Evolutionary conservation across 1,284 basidiomycete genomes (phyloP).

Genomic region (Hemileia vastatrix): DNA sequence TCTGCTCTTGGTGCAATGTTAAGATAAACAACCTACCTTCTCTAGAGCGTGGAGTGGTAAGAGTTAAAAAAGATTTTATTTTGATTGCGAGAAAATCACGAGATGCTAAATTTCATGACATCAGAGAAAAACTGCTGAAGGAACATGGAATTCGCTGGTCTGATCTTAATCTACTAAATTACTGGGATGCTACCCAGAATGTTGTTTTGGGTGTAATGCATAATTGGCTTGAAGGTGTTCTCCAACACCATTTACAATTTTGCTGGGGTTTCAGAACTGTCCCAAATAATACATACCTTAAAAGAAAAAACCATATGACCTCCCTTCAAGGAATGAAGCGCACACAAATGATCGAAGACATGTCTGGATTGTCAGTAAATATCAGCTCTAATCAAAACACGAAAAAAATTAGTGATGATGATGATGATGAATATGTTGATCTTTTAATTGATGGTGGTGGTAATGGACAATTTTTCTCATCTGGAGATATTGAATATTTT

Average conservation of each 20-base stretch:
- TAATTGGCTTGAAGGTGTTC: slow-evolving; percentile 10
- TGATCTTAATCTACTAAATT: slow-evolving; percentile 1
- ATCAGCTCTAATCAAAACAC: not conserved
- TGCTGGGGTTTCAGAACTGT: slow-evolving; percentile 4
- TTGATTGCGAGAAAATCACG: not conserved
- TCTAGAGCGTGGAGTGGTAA: not conserved
- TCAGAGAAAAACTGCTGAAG: not conserved
- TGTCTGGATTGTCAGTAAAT: no score
- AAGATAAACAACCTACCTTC: not conserved
- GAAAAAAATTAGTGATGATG: no score
- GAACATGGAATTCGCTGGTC: slow-evolving; percentile 8
- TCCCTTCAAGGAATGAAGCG: not conserved
- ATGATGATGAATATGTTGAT: not conserved
- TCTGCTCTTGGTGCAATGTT: slow-evolving; percentile 4
- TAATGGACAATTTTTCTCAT: not conserved
- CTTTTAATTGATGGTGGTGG: not conserved
- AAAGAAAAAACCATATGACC: no score
- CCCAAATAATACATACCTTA: not conserved
- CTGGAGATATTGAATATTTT: not conserved
- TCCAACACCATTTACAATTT: slow-evolving; percentile 3
- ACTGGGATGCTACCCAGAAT: slow-evolving; percentile 5
- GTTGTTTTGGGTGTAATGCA: slow-evolving; percentile 10
- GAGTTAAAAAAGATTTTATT: not conserved
- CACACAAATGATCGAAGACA: not conserved
- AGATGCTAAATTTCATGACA: not conserved